Evolutionary conservation across 768 basidiomycete genomes (phyloP), one percentile per base, ranked within the genome.

Genomic region (Thelephora ganbajun): DNA sequence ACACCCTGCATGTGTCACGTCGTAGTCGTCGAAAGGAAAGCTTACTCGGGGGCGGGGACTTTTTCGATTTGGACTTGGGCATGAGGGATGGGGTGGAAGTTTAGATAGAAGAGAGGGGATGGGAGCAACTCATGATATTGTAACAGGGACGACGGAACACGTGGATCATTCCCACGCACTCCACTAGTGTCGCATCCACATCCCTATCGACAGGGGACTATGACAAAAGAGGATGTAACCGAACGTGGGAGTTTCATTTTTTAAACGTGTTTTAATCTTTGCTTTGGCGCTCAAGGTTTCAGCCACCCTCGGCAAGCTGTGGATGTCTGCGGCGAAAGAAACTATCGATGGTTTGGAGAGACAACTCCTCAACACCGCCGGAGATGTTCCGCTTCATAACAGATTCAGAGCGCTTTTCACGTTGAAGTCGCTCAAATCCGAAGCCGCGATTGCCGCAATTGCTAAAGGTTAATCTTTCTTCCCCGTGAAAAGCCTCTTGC

Each of bases 341-440:
- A 52, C 58, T 13, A 78, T 94, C 57, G 58, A 64, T 47, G 67
- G 72, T 12, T 80, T 99, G 56, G 77, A 87, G 59, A 72, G 76
- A 16, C 73, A 73, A 22, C 76, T 97, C 45, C 80, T 96, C 63
- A 94, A 96, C 62, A 70, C 62, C 33, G 69, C 78, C 0, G 80
- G 83, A 48, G 69, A 73, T 47, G 76, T 82, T 1, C 77, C 86
- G 0, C 73, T 99, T 13, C 90, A 93, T 57, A 80, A 81, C 56
- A 70, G 94, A 47, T 99, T 96, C 59, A 69, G 94, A 23, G 83
- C 93, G 0, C 68, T 99, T 6, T 99, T 99, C 61, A 85, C 93
- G 11, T 69, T 99, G 45, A 97, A 94, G 62, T 76, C 86, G 0
- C 64, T 96, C 39, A 81, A 80, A 56, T 74, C 64, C 33, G 80